Conservation (phyloP, 495 filamentous ascomycete genomes). For the Aspergillus diversus region DNA sequence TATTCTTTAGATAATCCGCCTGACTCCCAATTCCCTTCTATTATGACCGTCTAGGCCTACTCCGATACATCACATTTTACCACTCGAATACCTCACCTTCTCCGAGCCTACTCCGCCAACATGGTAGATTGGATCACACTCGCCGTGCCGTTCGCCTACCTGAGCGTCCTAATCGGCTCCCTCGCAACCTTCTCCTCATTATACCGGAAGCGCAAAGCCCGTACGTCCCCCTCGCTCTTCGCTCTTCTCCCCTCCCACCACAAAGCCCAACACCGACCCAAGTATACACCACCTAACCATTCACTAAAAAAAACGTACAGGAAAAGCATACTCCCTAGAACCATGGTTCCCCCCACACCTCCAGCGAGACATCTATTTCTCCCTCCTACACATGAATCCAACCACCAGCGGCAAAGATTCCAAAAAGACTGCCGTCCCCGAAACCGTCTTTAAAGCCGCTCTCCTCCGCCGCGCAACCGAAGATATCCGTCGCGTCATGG, state of each 20-base stretch:
- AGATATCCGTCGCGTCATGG: constrained; percentile 87
- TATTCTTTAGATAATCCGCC: not conserved
- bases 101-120: not conserved
- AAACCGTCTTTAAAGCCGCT: constrained; percentile 87
- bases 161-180: constrained; percentile 82
- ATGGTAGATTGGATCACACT: constrained; percentile 83
- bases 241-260: constrained; percentile 1
- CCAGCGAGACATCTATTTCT: constrained; percentile 91
- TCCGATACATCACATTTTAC: not conserved
- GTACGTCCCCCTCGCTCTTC: constrained; percentile 54
- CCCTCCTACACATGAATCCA: constrained; percentile 79
- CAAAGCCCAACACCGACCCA: not conserved
- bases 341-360: constrained; percentile 92
- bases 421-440: constrained; percentile 78
- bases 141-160: constrained; percentile 81
- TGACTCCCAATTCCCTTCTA: not conserved
- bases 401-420: constrained; percentile 46
- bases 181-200: constrained; percentile 88
- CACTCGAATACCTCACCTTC: not conserved
- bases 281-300: not conserved
- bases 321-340: constrained; percentile 75
- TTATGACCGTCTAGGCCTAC: constrained; percentile 15
- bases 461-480: constrained; percentile 86
- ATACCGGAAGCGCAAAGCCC: constrained; percentile 90
- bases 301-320: constrained; percentile 37